These are phyloP conservation scores for Gracilaria gracilis DNA, from an alignment of 23 red algal species.

Conservation along the genomic window DNA sequence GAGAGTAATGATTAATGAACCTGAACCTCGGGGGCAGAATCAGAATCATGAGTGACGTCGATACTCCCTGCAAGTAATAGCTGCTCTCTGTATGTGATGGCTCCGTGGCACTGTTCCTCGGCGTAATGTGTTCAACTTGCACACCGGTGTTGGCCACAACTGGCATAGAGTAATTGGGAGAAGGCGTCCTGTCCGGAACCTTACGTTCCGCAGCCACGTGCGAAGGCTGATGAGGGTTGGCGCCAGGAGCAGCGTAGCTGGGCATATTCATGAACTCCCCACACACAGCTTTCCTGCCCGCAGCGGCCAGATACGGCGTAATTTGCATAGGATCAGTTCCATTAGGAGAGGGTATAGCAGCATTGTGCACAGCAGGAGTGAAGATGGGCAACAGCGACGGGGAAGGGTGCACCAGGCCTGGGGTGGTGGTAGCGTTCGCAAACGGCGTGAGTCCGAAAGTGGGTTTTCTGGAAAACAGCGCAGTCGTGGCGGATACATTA, in stretches of 20 bases:
- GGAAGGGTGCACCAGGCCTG: conserved; percentile 20
- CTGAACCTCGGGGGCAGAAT: too few relatives aligned
- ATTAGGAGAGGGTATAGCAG: not conserved
- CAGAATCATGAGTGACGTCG: too few relatives aligned
- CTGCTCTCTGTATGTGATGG: not conserved
- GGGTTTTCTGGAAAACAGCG: conserved; percentile 18
- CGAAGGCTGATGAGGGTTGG: not conserved
- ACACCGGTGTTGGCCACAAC: conserved; percentile 5
- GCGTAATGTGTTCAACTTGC: not conserved
- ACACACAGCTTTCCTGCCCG: not conserved
- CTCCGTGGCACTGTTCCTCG: not conserved
- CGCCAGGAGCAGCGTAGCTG: conserved; percentile 37
- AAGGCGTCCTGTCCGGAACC: not conserved
- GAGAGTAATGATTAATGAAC: too few relatives aligned
- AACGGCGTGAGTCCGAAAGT: conserved; percentile 61
- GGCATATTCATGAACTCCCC: conserved; percentile 80
- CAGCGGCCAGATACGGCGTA: not conserved
- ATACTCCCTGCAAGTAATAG: too few relatives aligned
- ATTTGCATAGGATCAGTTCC: not conserved
- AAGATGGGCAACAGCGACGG: not conserved
- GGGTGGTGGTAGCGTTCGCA: conserved; percentile 33
- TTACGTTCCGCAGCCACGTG: conserved; percentile 1
- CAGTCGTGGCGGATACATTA: conserved; percentile 28
- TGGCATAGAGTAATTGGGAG: conserved; percentile 27
- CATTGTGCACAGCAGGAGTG: not conserved